These are phyloP conservation scores for Tuber brumale DNA, from an alignment of 495 filamentous ascomycete species.

Conservation along the genomic window DNA sequence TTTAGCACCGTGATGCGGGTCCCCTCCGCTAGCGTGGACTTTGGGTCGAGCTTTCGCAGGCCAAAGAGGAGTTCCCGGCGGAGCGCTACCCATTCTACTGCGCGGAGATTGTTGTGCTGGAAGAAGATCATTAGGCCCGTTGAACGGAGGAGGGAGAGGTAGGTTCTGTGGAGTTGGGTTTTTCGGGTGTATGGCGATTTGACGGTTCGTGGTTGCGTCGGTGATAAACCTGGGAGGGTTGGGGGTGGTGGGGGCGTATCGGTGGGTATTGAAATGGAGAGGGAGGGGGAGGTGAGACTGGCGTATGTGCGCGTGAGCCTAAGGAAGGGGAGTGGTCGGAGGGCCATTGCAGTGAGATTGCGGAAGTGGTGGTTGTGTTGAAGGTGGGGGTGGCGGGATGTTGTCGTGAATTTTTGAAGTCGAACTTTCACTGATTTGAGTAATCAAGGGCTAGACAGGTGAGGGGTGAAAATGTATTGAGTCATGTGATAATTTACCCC, in stretches of 20 bases:
- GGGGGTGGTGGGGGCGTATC: slow-evolving; percentile 12
- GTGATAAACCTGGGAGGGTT: slow-evolving; percentile 1
- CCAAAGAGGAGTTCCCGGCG: slow-evolving; percentile 71
- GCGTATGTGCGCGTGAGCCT: not conserved
- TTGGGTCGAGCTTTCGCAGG: slow-evolving; percentile 53
- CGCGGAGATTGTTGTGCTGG: slow-evolving; percentile 92
- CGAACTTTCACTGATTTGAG: not conserved
- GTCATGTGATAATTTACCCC: not conserved
- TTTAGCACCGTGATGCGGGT: slow-evolving; percentile 76
- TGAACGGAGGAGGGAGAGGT: slow-evolving; percentile 86
- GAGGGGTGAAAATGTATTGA: not conserved
- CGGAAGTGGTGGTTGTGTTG: not conserved
- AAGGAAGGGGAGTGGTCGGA: not conserved
- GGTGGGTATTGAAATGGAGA: slow-evolving; percentile 50
- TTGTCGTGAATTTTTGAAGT: not conserved
- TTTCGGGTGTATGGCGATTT: slow-evolving; percentile 80
- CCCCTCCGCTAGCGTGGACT: slow-evolving; percentile 43
- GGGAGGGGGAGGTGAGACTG: slow-evolving; percentile 56
- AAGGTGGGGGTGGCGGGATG: not conserved
- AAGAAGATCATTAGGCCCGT: slow-evolving; percentile 84
- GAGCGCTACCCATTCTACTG: slow-evolving; percentile 78
- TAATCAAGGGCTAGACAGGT: not conserved
- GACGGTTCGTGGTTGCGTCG: slow-evolving; percentile 78
- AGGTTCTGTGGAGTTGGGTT: slow-evolving; percentile 87
- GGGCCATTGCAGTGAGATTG: not conserved